Evolutionary conservation across 1,284 basidiomycete species (phyloP).

Genomic region (Heterobasidion annosum): DNA sequence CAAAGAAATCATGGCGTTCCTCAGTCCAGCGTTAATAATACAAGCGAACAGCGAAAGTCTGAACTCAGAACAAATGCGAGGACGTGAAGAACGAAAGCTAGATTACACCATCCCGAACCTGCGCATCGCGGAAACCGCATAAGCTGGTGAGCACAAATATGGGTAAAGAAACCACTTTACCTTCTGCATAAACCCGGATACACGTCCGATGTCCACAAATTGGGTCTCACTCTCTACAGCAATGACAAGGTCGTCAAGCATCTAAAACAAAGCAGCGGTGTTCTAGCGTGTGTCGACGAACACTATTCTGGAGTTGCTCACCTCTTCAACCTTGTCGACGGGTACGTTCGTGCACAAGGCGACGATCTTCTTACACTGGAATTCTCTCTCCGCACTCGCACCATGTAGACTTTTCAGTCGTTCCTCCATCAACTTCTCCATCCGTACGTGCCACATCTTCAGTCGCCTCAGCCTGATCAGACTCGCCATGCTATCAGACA

Average conservation of each 20-base stretch:
- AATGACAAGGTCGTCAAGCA: constrained; percentile 81
- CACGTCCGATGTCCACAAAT: constrained; percentile 75
- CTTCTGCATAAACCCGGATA: constrained; percentile 87
- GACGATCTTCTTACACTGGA: constrained; percentile 87
- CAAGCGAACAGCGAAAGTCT: not conserved
- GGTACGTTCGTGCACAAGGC: constrained; percentile 84
- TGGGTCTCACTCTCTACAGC: constrained; percentile 87
- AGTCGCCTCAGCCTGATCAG: constrained; percentile 68
- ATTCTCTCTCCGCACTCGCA: constrained; percentile 77
- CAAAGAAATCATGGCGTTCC: not conserved
- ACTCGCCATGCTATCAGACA: constrained; percentile 44
- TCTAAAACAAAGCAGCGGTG: constrained; percentile 34
- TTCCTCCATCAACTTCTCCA: constrained; percentile 66
- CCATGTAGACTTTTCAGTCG: constrained; percentile 68
- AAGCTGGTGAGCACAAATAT: not conserved
- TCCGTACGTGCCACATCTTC: constrained; percentile 74
- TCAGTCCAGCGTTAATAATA: not conserved
- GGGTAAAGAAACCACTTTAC: constrained; percentile 23
- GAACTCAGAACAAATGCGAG: not conserved
- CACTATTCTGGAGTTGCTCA: constrained; percentile 33
- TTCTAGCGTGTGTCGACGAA: constrained; percentile 8
- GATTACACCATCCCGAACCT: constrained; percentile 66
- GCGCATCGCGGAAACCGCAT: constrained; percentile 6
- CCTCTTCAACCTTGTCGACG: constrained; percentile 83
- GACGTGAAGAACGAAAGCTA: constrained; percentile 20